A percentile compares a stretch with the other conserved stretches of the same genome.
These are phyloP conservation scores for Trametes gibbosa DNA, from an alignment of 768 basidiomycete genomes.

Conservation along the genomic window DNA sequence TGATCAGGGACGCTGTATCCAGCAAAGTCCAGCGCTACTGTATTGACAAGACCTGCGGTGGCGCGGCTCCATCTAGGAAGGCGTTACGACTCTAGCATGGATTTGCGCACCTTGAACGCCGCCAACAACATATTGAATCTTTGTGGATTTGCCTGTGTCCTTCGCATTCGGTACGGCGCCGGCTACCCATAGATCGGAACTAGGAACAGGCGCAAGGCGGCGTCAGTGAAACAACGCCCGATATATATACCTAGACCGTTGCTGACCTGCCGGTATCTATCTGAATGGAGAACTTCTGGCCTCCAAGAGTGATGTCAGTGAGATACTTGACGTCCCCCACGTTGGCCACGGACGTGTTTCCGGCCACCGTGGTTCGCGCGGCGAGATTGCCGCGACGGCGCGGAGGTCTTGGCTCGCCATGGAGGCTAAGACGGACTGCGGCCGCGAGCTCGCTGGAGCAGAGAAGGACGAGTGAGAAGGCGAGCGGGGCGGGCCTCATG, in stretches of 20 bases:
- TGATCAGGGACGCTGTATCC: conserved; percentile 45
- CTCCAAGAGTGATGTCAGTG: conserved; percentile 41
- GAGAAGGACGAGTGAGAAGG: conserved; percentile 16
- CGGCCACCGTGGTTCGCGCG: conserved; percentile 31
- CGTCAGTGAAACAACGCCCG: not conserved
- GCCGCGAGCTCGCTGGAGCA: conserved; percentile 17
- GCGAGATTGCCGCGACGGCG: conserved; percentile 9
- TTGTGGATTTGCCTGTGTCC: conserved; percentile 36
- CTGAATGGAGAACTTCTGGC: conserved; percentile 30
- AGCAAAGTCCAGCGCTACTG: conserved; percentile 42
- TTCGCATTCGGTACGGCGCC: conserved; percentile 43
- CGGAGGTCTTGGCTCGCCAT: conserved; percentile 6
- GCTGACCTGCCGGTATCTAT: conserved; percentile 48
- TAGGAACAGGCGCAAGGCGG: conserved; percentile 22
- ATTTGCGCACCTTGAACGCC: conserved; percentile 43
- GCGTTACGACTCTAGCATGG: not conserved
- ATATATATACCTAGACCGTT: not conserved
- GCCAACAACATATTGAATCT: conserved; percentile 55
- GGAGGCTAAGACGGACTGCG: conserved; percentile 20
- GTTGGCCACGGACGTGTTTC: conserved; percentile 29
- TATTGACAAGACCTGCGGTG: conserved; percentile 42
- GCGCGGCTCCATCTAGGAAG: not conserved
- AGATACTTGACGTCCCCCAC: conserved; percentile 34
- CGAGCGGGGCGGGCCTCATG: conserved; percentile 15
- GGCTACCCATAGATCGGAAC: conserved; percentile 73